Evolutionary conservation across 495 filamentous ascomycete genomes (phyloP).

Genomic region (Coniosporium apollinis): DNA sequence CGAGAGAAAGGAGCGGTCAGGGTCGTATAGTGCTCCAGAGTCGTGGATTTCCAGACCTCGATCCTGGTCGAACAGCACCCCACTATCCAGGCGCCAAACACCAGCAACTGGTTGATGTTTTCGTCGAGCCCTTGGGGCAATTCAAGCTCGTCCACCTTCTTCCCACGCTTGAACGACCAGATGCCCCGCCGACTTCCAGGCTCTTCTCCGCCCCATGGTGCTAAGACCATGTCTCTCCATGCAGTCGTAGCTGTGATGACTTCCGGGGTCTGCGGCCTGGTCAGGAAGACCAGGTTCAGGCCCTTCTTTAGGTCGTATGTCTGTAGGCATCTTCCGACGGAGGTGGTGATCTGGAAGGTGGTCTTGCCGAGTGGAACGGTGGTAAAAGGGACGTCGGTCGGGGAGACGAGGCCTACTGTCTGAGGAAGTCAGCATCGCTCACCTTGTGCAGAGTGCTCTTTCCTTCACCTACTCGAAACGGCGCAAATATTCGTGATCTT

Average conservation of each 20-base stretch:
- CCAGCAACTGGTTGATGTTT: slow-evolving; percentile 57
- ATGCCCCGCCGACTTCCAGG: slow-evolving; percentile 41
- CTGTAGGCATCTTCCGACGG: slow-evolving; percentile 72
- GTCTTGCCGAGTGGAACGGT: slow-evolving; percentile 77
- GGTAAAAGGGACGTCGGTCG: slow-evolving; percentile 76
- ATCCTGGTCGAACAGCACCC: slow-evolving; percentile 58
- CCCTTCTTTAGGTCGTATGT: slow-evolving; percentile 86
- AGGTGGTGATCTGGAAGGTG: slow-evolving; percentile 94
- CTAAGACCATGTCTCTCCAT: slow-evolving; percentile 75
- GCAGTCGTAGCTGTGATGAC: slow-evolving; percentile 71
- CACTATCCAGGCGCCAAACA: slow-evolving; percentile 86
- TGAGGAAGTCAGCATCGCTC: slow-evolving; percentile 25
- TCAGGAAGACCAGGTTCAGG: slow-evolving; percentile 82
- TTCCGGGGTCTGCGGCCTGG: slow-evolving; percentile 70
- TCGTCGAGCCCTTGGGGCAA: slow-evolving; percentile 40
- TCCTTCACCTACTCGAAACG: slow-evolving; percentile 67
- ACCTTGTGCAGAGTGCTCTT: too few species aligned
- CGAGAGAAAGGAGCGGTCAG: slow-evolving; percentile 28
- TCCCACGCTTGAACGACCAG: slow-evolving; percentile 94
- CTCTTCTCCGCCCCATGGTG: slow-evolving; percentile 57
- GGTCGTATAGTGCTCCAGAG: slow-evolving; percentile 78
- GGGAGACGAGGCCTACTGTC: slow-evolving; percentile 86
- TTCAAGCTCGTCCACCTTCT: slow-evolving; percentile 59
- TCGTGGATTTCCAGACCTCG: slow-evolving; percentile 77
- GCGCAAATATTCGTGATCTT: slow-evolving; percentile 66